Evolutionary conservation across 106 monocot genomes (phyloP), one percentile per base, ranked within the genome.

Genomic region (Phalaenopsis equestris): DNA sequence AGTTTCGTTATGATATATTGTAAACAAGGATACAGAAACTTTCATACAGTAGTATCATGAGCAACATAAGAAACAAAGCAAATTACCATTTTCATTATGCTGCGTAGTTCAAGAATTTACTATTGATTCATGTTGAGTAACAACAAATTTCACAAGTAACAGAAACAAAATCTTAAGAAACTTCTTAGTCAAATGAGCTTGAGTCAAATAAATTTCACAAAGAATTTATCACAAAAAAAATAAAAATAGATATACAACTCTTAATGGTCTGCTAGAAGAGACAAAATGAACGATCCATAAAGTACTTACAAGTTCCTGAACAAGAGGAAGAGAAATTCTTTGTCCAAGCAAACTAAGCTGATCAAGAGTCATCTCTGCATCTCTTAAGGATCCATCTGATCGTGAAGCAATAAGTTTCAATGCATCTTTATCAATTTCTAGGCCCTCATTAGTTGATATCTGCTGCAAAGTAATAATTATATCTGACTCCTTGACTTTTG

Each of bases 291-390:
- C 19, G 41, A 14, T 70, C 39, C 45, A 42, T 43, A 73, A 61
- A 56, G 42, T 84, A 92, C 94, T 92, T 87, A 98, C 98, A 78
- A 98, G 88, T 84, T 98, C 98, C 75, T 98, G 94, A 19, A 98
- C 94, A 39, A 94, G 78, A 77, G 90, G 81, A 83, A 94, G 89
- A 61, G 94, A 86, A 68, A 98, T 91, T 79, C 79, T 90, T 81
- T 94, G 90, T 72, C 98, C 92, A 75, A 98, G 89, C 86, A 98
- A 91, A 84, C 92, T 90, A 11, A 98, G 82, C 75, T 98, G 98
- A 83, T 98, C 98, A 42, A 98, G 89, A 55, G 90, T 94, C 98
- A 98, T 98, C 75, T 89, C 94, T 81, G 90, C 98, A 84, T 98
- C 98, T 81, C 98, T 85, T 80, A 98, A 81, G 37, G 98, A 98